Percentiles rank a stretch among this genome's conserved stretches.
These are phyloP conservation scores for Blakeslea trispora DNA, from an alignment of 371 early-diverging fungal species.

Conservation along the genomic window DNA sequence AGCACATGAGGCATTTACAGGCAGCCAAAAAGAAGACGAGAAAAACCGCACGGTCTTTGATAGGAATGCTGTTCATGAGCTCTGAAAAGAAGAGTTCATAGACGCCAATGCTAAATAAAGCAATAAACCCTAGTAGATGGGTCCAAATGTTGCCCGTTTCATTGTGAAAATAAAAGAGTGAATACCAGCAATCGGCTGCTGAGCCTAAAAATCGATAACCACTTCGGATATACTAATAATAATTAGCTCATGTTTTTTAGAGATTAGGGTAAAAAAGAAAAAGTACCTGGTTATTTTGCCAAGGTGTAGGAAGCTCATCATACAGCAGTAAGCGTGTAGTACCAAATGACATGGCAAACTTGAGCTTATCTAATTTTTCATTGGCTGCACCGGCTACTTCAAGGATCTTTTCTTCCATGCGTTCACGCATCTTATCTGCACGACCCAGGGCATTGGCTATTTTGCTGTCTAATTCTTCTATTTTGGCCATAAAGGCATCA, in stretches of 20 bases:
- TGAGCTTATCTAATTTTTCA: slow-evolving; percentile 45
- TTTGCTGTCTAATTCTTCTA: slow-evolving; percentile 50
- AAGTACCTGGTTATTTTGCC: slow-evolving; percentile 49
- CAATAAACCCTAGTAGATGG: slow-evolving; percentile 72
- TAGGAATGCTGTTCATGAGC: slow-evolving; percentile 49
- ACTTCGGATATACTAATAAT: slow-evolving; percentile 51
- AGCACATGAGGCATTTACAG: slow-evolving; percentile 71
- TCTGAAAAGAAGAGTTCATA: slow-evolving; percentile 51
- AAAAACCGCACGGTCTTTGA: slow-evolving; percentile 57
- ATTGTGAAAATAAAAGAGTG: slow-evolving; percentile 77
- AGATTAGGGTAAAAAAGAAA: neutral
- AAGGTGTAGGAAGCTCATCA: slow-evolving; percentile 51
- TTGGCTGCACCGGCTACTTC: slow-evolving; percentile 43
- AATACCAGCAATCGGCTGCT: slow-evolving; percentile 67
- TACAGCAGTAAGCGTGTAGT: slow-evolving; percentile 44
- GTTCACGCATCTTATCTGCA: slow-evolving; percentile 39
- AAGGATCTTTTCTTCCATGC: slow-evolving; percentile 40
- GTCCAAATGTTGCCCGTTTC: slow-evolving; percentile 87
- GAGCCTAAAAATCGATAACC: slow-evolving; percentile 76
- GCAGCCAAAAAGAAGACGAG: slow-evolving; percentile 64
- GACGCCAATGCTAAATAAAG: slow-evolving; percentile 57
- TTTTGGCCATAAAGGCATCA: slow-evolving; percentile 45
- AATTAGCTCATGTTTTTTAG: slow-evolving; percentile 5
- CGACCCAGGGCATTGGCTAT: slow-evolving; percentile 43
- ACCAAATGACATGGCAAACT: slow-evolving; percentile 39